phyloP scores from a whole-genome alignment of 2,329 filamentous ascomycete genomes.

The Xylariaceae sp. region DNA sequence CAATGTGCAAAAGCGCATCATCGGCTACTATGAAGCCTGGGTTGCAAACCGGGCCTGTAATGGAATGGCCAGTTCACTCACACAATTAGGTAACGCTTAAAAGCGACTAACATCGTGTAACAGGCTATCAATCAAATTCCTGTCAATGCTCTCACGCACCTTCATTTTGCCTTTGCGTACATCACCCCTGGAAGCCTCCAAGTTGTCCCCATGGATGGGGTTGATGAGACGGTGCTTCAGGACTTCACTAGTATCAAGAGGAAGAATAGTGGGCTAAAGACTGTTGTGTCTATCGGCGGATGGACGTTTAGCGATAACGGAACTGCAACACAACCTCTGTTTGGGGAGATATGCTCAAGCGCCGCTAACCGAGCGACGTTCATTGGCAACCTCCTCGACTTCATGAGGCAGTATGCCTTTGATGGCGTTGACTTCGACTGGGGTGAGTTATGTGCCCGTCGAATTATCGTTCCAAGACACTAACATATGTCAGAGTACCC shows the following conservation, averaged over 20 bases:
- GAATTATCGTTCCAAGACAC: too few relatives aligned
- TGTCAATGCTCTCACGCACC: slow-evolving; percentile 46
- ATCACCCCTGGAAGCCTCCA: slow-evolving; percentile 40
- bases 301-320: slow-evolving; percentile 46
- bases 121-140: slow-evolving; percentile 43
- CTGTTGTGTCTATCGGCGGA: slow-evolving; percentile 48
- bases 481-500: slow-evolving; percentile 31
- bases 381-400: slow-evolving; percentile 27
- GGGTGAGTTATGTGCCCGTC: slow-evolving; percentile 1
- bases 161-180: slow-evolving; percentile 44
- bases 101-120: neutral
- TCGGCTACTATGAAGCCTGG: slow-evolving; percentile 45
- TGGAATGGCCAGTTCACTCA: neutral
- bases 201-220: slow-evolving; percentile 39
- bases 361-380: slow-evolving; percentile 27
- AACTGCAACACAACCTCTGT: slow-evolving; percentile 34
- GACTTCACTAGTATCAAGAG: slow-evolving; percentile 43
- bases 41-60: slow-evolving; percentile 14
- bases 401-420: slow-evolving; percentile 31
- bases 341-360: slow-evolving; percentile 33
- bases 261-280: slow-evolving; percentile 36
- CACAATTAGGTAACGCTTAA: neutral
- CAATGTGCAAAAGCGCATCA: slow-evolving; percentile 31
- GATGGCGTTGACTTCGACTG: slow-evolving; percentile 37
- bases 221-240: slow-evolving; percentile 17